phyloP scores from a whole-genome alignment of 2,329 filamentous ascomycete genomes.

The Rhytidhysteron rufulum region DNA sequence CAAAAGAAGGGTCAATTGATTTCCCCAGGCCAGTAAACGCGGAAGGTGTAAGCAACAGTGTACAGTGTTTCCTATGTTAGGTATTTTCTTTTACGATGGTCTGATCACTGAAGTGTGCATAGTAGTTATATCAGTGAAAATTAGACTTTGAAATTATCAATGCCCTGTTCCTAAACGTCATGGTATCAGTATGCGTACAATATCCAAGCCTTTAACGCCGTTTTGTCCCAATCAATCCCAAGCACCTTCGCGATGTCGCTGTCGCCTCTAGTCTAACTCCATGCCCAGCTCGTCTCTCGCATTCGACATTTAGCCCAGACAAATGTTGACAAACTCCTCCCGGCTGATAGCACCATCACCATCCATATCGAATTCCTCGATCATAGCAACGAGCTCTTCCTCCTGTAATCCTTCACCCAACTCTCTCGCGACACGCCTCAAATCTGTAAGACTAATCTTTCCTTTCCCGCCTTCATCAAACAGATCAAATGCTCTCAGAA shows the following conservation, averaged over 20 bases:
- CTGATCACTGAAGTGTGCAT: conserved; percentile 32
- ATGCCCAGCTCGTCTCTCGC: not conserved
- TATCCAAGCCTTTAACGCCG: not conserved
- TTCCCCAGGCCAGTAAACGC: conserved; percentile 76
- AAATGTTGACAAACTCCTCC: conserved; percentile 65
- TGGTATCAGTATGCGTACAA: not conserved
- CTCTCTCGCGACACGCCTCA: conserved; percentile 82
- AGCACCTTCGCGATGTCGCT: not conserved
- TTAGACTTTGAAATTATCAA: conserved; percentile 4
- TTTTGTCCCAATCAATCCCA: no score
- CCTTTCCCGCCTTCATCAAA: conserved; percentile 94
- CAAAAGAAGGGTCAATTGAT: conserved; percentile 76
- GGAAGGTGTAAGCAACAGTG: conserved; percentile 23
- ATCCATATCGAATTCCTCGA: conserved; percentile 95
- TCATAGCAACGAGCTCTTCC: conserved; percentile 90
- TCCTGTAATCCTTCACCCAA: conserved; percentile 90
- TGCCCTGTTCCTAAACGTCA: not conserved
- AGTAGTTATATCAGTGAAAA: conserved; percentile 25
- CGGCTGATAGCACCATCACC: conserved; percentile 73
- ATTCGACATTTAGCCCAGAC: conserved; percentile 40
- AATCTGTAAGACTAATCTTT: conserved; percentile 81
- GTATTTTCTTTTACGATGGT: conserved; percentile 21
- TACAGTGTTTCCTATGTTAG: conserved; percentile 23
- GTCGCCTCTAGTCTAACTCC: conserved; percentile 2
- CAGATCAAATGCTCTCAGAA: conserved; percentile 82